Evolutionary conservation across 78 protist species (phyloP).

Genomic region (Dictyostelium brefeldianum): DNA sequence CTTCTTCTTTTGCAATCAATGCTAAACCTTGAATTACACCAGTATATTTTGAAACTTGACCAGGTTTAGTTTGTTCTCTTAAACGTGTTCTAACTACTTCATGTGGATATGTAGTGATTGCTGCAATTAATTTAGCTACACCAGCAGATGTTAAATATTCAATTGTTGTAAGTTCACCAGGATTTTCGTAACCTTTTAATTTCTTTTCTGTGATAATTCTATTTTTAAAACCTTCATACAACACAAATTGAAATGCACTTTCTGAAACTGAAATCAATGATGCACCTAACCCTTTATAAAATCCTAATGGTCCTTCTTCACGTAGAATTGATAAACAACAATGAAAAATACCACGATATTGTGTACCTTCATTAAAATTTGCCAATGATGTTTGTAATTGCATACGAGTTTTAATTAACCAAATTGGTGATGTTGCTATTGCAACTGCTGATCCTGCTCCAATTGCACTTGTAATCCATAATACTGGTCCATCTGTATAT

Average conservation of each 20-base stretch:
- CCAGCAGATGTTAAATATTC: slow-evolving; percentile 81
- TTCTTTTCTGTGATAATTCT: slow-evolving; percentile 13
- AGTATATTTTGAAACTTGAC: slow-evolving; percentile 39
- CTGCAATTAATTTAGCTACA: slow-evolving; percentile 77
- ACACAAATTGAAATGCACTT: slow-evolving; percentile 83
- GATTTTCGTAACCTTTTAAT: slow-evolving; percentile 1
- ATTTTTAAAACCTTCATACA: slow-evolving; percentile 80
- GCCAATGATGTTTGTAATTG: slow-evolving; percentile 77
- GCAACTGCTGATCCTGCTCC: slow-evolving; percentile 78
- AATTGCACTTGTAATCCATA: slow-evolving; percentile 52
- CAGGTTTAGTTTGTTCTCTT: slow-evolving; percentile 72
- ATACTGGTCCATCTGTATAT: slow-evolving; percentile 64
- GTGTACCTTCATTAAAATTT: slow-evolving; percentile 61
- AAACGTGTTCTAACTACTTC: slow-evolving; percentile 87
- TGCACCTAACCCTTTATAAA: slow-evolving; percentile 84
- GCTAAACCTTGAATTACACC: slow-evolving; percentile 32
- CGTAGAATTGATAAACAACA: slow-evolving; percentile 52
- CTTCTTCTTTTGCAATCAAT: slow-evolving; percentile 79
- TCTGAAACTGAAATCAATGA: slow-evolving; percentile 82
- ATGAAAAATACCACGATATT: slow-evolving; percentile 39
- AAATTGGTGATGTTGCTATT: slow-evolving; percentile 66
- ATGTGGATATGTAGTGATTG: slow-evolving; percentile 85
- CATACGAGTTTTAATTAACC: slow-evolving; percentile 80
- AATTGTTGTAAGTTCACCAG: slow-evolving; percentile 36
- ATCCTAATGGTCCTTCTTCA: slow-evolving; percentile 83